These are phyloP conservation scores for Phytopythium oedochilum DNA, from an alignment of 352 stramenopile genomes.

Conservation along the genomic window DNA sequence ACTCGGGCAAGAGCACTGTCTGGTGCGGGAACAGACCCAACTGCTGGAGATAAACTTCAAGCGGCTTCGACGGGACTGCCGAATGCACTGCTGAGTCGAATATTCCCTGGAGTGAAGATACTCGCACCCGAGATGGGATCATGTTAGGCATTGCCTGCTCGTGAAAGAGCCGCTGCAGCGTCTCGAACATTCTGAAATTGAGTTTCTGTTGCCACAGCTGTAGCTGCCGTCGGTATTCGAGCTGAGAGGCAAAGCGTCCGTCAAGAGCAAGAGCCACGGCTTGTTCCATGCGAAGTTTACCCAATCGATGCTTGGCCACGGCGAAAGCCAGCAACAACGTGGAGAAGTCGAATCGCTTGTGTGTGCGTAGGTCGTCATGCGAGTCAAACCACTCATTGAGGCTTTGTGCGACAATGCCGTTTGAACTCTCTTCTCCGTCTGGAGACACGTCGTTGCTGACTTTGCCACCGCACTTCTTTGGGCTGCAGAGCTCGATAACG, in stretches of 20 bases:
- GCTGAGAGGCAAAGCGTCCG: constrained; percentile 45
- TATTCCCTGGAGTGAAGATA: constrained; percentile 28
- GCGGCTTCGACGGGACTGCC: constrained; percentile 34
- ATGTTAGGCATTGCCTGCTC: constrained; percentile 38
- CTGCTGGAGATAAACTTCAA: constrained; percentile 59
- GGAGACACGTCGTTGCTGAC: background rate
- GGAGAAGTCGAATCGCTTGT: constrained; percentile 50
- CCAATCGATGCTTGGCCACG: constrained; percentile 33
- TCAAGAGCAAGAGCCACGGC: constrained; percentile 42
- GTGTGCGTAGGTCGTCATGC: constrained; percentile 37
- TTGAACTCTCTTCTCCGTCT: background rate
- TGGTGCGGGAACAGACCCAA: constrained; percentile 40
- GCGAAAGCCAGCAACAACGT: constrained; percentile 52
- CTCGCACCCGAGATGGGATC: constrained; percentile 45
- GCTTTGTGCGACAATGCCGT: constrained; percentile 6
- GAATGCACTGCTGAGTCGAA: constrained; percentile 38
- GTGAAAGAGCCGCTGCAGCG: constrained; percentile 52
- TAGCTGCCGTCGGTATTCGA: constrained; percentile 53
- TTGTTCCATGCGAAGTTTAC: constrained; percentile 44
- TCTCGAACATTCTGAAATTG: constrained; percentile 48
- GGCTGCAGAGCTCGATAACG: constrained; percentile 24
- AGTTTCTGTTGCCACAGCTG: constrained; percentile 70
- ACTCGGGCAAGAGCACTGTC: constrained; percentile 48
- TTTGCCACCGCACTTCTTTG: background rate
- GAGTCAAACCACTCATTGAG: constrained; percentile 48